Percentiles rank a stretch among this genome's conserved stretches.
Evolutionary conservation across 148 eudicot genomes (phyloP).

Genomic region (Rhododendron henanense): DNA sequence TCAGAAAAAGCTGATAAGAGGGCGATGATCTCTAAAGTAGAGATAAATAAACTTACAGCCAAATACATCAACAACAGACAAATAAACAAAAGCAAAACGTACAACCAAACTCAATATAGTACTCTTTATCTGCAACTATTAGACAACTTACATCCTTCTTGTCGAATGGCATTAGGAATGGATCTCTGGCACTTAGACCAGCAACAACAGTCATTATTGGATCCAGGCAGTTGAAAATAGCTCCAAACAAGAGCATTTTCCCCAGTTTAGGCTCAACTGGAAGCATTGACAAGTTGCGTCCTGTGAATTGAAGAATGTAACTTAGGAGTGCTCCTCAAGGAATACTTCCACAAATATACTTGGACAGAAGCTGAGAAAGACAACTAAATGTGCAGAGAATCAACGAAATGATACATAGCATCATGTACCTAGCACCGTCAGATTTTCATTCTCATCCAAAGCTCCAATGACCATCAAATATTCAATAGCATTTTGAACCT

Average conservation of each 20-base stretch:
- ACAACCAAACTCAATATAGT: not conserved
- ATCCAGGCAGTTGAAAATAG: slow-evolving; percentile 89
- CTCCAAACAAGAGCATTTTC: slow-evolving; percentile 87
- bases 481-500: slow-evolving; percentile 96
- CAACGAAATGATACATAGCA: slow-evolving; percentile 4
- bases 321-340: not conserved
- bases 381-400: not conserved
- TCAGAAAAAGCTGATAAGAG: not conserved
- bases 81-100: not conserved
- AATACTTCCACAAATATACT: not conserved
- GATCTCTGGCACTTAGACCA: slow-evolving; percentile 92
- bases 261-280: slow-evolving; percentile 98
- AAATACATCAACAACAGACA: slow-evolving; percentile 6
- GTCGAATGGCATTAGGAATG: slow-evolving; percentile 85
- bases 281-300: slow-evolving; percentile 77
- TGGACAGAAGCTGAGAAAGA: not conserved
- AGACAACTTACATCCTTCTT: slow-evolving; percentile 73
- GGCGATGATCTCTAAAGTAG: not conserved
- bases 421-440: slow-evolving; percentile 68
- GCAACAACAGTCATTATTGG: slow-evolving; percentile 96
- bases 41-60: not conserved
- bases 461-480: slow-evolving; percentile 92
- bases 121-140: not conserved
- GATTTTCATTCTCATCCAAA: slow-evolving; percentile 84
- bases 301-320: slow-evolving; percentile 33